Evolutionary conservation across 371 early-diverging fungal genomes (phyloP), one percentile per base, ranked within the genome.

Genomic region (Mortierella sp.): DNA sequence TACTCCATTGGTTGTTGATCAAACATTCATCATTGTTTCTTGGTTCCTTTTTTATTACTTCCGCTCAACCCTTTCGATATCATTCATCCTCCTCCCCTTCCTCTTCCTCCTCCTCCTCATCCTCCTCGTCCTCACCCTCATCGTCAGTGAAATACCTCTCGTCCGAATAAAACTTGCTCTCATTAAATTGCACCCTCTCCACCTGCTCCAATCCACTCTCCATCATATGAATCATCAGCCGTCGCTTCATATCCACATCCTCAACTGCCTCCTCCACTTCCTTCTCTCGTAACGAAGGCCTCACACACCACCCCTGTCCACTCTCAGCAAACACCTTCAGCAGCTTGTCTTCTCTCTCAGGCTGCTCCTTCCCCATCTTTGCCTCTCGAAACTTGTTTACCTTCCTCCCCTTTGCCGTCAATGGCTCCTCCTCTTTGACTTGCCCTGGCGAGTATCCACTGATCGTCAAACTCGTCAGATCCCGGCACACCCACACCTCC

Each of bases 241-340:
- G 46, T 10, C 44, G 55, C 56, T 71, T 71, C 48, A 56, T 43
- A 1, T 48, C n/a, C 21, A n/a, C n/a, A 11, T 70, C 70, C 38
- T 44, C 55, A 38, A 43, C 16, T 4, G 65, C 65, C 24, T 35
- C 51, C 32, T 11, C 8, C 5, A 21, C 16, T 1, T 3, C 44
- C 46, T 32, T 18, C 29, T 2, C 60, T 7, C 27, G 29, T 27
- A 60, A 29, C 7, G 48, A 29, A 4, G 38, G 63, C 24, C 41
- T 32, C 75, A 68, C 3, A 68, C n/a, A 75, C 75, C 75, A 75
- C 1, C 75, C 75, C n/a, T 75, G 75, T 1, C 75, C 70, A 8
- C 5, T 24, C 16, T 12, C 70, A 21, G 14, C 6, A 46, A 49
- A 75, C 60, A 29, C 2, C 35, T 16, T 51, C 14, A 32, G 11